Base-by-base conservation (phyloP, 441 rosid species). In the Erodium texanum region DNA sequence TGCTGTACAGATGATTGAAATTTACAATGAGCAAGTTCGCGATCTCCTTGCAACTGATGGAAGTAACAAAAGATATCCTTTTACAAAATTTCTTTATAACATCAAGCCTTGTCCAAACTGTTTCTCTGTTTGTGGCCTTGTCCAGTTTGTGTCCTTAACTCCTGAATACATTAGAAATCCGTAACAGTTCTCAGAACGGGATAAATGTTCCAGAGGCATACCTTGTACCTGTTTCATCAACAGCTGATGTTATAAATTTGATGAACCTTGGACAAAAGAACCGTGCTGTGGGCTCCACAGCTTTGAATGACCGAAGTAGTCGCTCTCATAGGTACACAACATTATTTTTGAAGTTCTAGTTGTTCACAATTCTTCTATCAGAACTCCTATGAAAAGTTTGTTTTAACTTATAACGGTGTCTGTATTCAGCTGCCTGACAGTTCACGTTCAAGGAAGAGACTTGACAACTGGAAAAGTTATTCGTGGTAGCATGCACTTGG, bases 131-230 rank as follows among this genome's bases (percentile, higher is more conserved):
- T 45, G 79, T 68, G 96, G 96, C 86, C 89, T 95, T 75, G 82
- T 90, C 20, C 19, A 18, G 16, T 65, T 62, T 32, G 62, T 71
- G 2, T 64, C 14, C 65, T 82, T 82, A 78, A 82, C 82, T 69
- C 70, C 66, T 70, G 61, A 61, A 68, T 65, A 86, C 88, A 61
- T 72, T 89, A 74, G 96, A 89, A 63, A 87, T 89, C 63, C 84
- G 85, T 59, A 89, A 84, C 79, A 66, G 80, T 83, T 15, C 66
- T 87, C 66, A 89, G 82, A 78, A 81, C 88, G 98, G 98, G 77
- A 75, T 95, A 72, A 96, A 92, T 36, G 99, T 95, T 32, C 99
- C 99, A 71, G 96, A 90, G 71, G 98, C 99, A 59, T 87, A 82
- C 78, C 89, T 95, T 85, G 90, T 86, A 52, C 74, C 84, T 20